phyloP scores from a whole-genome alignment of 2,329 filamentous ascomycete species.

The Orbilia oligospora region DNA sequence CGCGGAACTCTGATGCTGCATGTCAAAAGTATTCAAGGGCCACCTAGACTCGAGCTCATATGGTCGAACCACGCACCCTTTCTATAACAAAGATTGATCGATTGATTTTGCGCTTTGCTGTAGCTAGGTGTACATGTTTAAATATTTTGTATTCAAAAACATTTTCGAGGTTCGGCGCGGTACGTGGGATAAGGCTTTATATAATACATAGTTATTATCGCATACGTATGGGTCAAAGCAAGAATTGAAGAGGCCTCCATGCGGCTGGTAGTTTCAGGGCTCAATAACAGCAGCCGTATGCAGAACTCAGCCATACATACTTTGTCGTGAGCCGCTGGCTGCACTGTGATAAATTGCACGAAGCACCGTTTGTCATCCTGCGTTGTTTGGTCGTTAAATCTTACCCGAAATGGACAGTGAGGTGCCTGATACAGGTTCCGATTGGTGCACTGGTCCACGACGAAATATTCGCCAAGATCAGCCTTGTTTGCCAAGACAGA shows the following conservation, averaged over 20 bases:
- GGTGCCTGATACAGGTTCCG: not conserved
- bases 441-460: not conserved
- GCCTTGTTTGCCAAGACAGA: not conserved
- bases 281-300: not conserved
- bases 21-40: not conserved
- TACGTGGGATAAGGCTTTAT: not conserved
- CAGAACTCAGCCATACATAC: not conserved
- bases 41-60: too few relatives aligned
- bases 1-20: not conserved
- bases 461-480: not conserved
- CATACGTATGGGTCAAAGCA: too few relatives aligned
- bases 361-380: not conserved
- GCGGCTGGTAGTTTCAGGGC: not conserved
- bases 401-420: not conserved
- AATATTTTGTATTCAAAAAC: too few relatives aligned
- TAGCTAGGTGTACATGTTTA: too few relatives aligned
- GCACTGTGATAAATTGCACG: too few relatives aligned
- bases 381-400: slow-evolving; percentile 2
- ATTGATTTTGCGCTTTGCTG: too few relatives aligned
- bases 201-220: too few relatives aligned
- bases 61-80: too few relatives aligned
- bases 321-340: too few relatives aligned
- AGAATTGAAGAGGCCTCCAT: too few relatives aligned
- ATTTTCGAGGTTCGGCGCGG: too few relatives aligned
- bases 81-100: too few relatives aligned